Evolutionary conservation across 73 alveolate genomes (phyloP).

Genomic region (Paramecium biaurelia): DNA sequence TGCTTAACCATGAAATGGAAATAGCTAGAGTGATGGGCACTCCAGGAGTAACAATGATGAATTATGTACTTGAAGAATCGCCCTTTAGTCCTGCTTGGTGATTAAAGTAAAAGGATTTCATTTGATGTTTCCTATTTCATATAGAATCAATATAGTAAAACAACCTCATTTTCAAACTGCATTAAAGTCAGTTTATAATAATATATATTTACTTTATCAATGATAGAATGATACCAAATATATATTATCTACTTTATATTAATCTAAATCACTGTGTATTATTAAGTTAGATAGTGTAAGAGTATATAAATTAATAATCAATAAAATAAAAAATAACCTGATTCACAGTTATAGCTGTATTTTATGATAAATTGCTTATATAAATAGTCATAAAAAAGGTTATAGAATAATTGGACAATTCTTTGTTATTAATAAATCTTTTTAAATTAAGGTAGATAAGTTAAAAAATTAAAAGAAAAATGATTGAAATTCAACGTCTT

Average conservation of each 20-base stretch:
- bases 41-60: background rate
- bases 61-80: background rate
- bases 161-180: background rate
- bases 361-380: background rate
- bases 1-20: slow-evolving; percentile 5
- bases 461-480: too few relatives aligned
- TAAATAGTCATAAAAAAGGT: too few relatives aligned
- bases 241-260: background rate
- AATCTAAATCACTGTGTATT: background rate
- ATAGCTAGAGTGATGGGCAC: slow-evolving; percentile 13
- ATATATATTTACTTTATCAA: background rate
- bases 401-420: too few relatives aligned
- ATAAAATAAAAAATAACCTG: background rate
- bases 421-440: too few relatives aligned
- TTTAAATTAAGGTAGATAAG: background rate
- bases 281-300: background rate
- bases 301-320: background rate
- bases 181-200: background rate
- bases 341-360: background rate
- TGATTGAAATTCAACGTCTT: background rate
- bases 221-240: background rate
- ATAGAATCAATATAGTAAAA: background rate
- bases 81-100: slow-evolving; percentile 18
- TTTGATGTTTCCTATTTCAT: background rate
- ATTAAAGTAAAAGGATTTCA: background rate